A percentile compares a stretch with the other conserved stretches of the same genome.
phyloP scores from a whole-genome alignment of 23 red algal species.

The Gracilaria domingensis region DNA sequence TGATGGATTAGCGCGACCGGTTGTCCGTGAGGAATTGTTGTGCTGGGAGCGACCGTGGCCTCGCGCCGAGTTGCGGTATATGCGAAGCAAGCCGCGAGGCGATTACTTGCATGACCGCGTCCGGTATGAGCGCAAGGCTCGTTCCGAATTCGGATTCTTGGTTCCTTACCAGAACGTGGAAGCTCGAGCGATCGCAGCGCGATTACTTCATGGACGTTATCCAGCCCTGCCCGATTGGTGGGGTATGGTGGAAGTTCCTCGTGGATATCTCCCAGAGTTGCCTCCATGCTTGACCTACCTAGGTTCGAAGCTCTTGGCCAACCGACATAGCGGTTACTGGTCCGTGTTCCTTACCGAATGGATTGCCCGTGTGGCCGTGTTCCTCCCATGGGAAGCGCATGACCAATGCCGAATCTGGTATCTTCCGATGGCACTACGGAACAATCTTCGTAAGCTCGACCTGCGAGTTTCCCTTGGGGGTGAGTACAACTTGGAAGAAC shows the following conservation, averaged over 20 bases:
- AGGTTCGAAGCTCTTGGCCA: not conserved
- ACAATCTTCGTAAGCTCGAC: not conserved
- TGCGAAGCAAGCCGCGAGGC: no score
- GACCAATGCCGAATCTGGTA: slow-evolving; percentile 9
- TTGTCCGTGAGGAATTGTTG: no score
- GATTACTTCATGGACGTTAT: not conserved
- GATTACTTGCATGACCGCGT: no score
- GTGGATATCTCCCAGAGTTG: slow-evolving; percentile 10
- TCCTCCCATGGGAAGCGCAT: slow-evolving; percentile 1
- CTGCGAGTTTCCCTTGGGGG: not conserved
- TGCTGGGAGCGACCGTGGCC: no score
- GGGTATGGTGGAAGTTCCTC: not conserved
- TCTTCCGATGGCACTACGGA: not conserved
- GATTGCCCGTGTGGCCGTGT: not conserved
- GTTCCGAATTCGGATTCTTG: no score
- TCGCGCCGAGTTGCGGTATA: no score
- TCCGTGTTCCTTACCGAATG: slow-evolving; percentile 31
- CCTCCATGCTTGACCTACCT: slow-evolving; percentile 34
- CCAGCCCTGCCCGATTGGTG: not conserved
- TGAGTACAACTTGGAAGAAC: not conserved
- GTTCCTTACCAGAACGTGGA: no score
- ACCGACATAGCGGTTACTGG: not conserved
- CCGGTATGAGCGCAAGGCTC: no score
- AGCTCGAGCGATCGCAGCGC: no score
- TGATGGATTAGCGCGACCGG: no score